Evolutionary conservation across 768 basidiomycete species (phyloP), one percentile per base, ranked within the genome.

Genomic region (Phlebiopsis flavidoalba): DNA sequence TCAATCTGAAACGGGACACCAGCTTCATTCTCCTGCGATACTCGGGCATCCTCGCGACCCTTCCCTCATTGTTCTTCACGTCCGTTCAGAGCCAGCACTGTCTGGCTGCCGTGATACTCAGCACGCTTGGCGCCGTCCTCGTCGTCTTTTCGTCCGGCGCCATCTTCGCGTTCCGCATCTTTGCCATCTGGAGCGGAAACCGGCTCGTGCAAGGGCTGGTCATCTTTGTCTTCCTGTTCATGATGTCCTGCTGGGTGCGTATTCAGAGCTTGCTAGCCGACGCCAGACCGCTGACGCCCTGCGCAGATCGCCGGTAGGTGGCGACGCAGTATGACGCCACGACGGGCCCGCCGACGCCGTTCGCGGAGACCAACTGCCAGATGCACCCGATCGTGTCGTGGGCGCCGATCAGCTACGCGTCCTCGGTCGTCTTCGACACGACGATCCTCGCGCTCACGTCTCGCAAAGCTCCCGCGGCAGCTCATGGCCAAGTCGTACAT

Each of bases 291-390:
- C 37, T 57, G 8, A 24, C 26, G 10, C 12, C 31, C 14, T 50
- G 6, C 5, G 14, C 51, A 75, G 75, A 67, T 74, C 47, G 71
- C 72, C n/a, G n/a, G n/a, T n/a, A n/a, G 8, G 72, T 74, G 15
- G 72, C 69, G 3, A 68, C 71, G 37, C 72, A 72, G 43, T 70
- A 71, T 24, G 67, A 60, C 21, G 69, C 70, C 3, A 65, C 69
- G 14, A 62, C 60, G 0, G 70, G 70, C 3, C 67, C 68, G 19
- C 57, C 66, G 37, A 67, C 71, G 1, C 70, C 72, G 12, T 72
- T 74, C 37, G 73, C 71, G 12, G n/a, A n/a, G n/a, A 71, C 72
- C n/a, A 75, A 75, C 57, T 76, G 75, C 53, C 68, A 70, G 53
- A 69, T 74, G 62, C 61, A 62, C 11, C 69, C 65, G 4, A 70